Evolutionary conservation across 2,329 filamentous ascomycete species (phyloP).

Genomic region (Alternaria dauci): DNA sequence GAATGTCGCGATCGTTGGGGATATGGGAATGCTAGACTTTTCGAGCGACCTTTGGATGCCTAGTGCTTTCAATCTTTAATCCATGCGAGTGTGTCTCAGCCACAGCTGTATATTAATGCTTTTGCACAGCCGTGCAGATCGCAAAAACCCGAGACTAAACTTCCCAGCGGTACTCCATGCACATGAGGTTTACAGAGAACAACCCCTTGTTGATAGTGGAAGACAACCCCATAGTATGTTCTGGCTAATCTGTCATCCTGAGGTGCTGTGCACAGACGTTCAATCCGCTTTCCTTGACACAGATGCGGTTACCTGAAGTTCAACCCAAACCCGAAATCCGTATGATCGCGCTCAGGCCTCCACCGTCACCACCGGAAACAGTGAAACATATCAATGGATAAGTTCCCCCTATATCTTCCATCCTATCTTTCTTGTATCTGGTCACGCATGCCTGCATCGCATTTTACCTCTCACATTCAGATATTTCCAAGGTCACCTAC

Average conservation of each 20-base stretch:
- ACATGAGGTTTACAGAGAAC: not conserved
- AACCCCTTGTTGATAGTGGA: not conserved
- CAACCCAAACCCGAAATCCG: constrained; percentile 5
- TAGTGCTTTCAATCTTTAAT: constrained; percentile 16
- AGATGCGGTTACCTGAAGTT: not conserved
- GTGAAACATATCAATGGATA: not conserved
- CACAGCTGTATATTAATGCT: not conserved
- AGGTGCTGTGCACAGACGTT: not conserved
- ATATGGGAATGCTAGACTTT: constrained; percentile 24
- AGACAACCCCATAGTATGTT: not conserved
- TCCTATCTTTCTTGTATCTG: not conserved
- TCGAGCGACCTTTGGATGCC: constrained; percentile 29
- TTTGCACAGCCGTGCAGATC: not conserved
- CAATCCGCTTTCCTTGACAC: not conserved
- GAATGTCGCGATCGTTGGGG: constrained; percentile 3
- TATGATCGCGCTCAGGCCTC: not conserved
- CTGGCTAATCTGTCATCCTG: not conserved
- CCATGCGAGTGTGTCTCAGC: not conserved
- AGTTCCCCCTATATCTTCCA: not conserved
- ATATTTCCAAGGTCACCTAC: not conserved
- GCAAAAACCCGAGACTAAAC: not conserved
- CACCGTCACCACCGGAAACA: not conserved
- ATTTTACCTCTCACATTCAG: not conserved
- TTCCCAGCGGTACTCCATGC: not conserved
- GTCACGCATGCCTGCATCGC: not conserved